Percentiles rank a stretch among this genome's conserved stretches.
Conservation (phyloP, 1,284 basidiomycete species). For the Trametes polyzona region DNA sequence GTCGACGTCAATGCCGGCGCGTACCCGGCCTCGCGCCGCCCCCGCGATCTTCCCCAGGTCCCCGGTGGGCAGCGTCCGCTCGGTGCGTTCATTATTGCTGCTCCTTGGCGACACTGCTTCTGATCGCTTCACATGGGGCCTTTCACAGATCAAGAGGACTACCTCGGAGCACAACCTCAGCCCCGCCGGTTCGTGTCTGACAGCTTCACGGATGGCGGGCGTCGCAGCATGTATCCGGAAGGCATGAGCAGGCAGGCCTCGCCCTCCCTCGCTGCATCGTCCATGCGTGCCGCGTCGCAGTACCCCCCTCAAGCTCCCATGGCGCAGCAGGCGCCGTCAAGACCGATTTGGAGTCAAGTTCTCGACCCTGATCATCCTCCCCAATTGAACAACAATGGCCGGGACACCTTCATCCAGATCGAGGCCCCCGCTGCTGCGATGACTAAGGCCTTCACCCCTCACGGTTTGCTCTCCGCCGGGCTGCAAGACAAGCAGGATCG, state of each 20-base stretch:
- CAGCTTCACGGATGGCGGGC: slow-evolving; percentile 46
- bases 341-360: slow-evolving; percentile 84
- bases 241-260: slow-evolving; percentile 50
- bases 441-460: slow-evolving; percentile 93
- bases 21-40: slow-evolving; percentile 37
- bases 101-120: not conserved
- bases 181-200: slow-evolving; percentile 34
- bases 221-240: slow-evolving; percentile 43
- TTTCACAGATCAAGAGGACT: slow-evolving; percentile 30
- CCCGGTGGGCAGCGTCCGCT: slow-evolving; percentile 41
- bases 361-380: slow-evolving; percentile 70
- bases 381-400: slow-evolving; percentile 39
- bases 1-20: slow-evolving; percentile 28
- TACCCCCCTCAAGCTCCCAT: slow-evolving; percentile 24
- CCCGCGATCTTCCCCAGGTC: slow-evolving; percentile 48
- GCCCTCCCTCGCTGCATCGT: slow-evolving; percentile 37
- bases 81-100: slow-evolving; percentile 31
- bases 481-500: slow-evolving; percentile 95
- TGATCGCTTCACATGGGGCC: not conserved
- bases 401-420: slow-evolving; percentile 82
- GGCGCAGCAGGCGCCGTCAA: slow-evolving; percentile 55
- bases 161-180: slow-evolving; percentile 32
- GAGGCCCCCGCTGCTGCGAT: slow-evolving; percentile 76
- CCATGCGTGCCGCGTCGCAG: slow-evolving; percentile 35
- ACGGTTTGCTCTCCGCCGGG: slow-evolving; percentile 92